Evolutionary conservation across 768 basidiomycete genomes (phyloP), one percentile per base, ranked within the genome.

Genomic region (Xerocomellus intermedius): DNA sequence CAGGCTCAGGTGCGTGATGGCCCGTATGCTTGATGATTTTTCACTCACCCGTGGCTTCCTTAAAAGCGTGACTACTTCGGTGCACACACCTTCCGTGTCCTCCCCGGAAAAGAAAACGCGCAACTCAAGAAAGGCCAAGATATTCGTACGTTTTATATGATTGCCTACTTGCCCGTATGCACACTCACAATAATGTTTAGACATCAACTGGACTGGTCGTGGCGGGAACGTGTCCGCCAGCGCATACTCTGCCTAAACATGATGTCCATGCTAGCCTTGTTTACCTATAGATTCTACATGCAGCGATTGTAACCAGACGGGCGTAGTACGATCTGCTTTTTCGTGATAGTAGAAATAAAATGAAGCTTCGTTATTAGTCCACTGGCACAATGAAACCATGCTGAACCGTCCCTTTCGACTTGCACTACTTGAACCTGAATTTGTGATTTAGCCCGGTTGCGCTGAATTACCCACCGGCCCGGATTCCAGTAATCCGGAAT

Each of bases 141-240:
- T 70, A 94, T 98, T 72, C 91, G 91, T 93, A 71, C 66, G 91
- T 84, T 21, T 39, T 32, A 35, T 60, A n/a, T 48, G 6, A 41
- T 38, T 21, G 5, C 19, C 6, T n/a, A 30, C 39, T 24, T 48
- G 28, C 12, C 43, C 17, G 9, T 30, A 21, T 22, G 26, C 14
- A 26, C 52, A 30, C 50, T 57, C 55, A 64, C 38, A 10, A 30
- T 28, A 9, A 17, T 47, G 5, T 35, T 13, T 56, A 90, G 96
- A 99, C 77, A 80, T 96, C 77, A 98, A 97, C 82, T 98, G 96
- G 96, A 98, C 95, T 63, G 96, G 96, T 43, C 92, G 93, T 62
- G 96, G 96, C 48, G 96, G 96, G 61, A 93, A 87, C 63, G 94
- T 96, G 53, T 93, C 96, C 51, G 89, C 94, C 37, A 87, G 84